These are phyloP conservation scores for Cyberlindnera suaveolens DNA, from an alignment of 805 yeast genomes.

Conservation along the genomic window DNA sequence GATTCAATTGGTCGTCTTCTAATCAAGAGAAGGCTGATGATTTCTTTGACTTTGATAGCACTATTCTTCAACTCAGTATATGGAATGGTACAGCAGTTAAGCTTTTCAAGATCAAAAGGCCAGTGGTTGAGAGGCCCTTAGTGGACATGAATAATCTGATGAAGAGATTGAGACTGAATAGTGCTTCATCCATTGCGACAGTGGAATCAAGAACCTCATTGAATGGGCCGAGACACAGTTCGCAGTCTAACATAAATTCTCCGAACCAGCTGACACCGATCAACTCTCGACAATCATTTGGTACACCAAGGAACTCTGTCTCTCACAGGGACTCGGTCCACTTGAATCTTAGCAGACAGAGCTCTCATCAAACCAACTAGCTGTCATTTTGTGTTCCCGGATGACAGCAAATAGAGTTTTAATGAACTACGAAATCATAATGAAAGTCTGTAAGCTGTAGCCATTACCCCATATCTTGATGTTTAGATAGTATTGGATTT, in stretches of 20 bases:
- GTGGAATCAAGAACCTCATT: slow-evolving; percentile 12
- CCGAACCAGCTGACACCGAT: slow-evolving; percentile 25
- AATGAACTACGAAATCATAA: no score
- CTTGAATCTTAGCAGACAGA: slow-evolving; percentile 15
- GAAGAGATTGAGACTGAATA: slow-evolving; percentile 30
- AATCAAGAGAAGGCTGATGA: slow-evolving; percentile 5
- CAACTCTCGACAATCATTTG: slow-evolving; percentile 22
- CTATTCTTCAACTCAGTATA: slow-evolving; percentile 14
- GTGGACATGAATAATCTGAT: slow-evolving; percentile 35
- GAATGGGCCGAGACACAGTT: slow-evolving; percentile 6
- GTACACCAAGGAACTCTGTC: slow-evolving; percentile 22
- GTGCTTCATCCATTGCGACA: slow-evolving; percentile 20
- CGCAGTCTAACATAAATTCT: slow-evolving; percentile 14
- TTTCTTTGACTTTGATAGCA: slow-evolving; percentile 14
- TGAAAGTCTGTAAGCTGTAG: no score
- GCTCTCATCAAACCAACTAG: slow-evolving; percentile 5
- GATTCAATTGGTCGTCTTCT: slow-evolving; percentile 23
- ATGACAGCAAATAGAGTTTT: no score
- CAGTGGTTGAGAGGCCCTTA: slow-evolving; percentile 34
- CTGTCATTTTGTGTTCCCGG: no score
- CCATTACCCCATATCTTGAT: no score
- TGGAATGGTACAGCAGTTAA: slow-evolving; percentile 18
- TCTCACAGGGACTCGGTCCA: slow-evolving; percentile 15
- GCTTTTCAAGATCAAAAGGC: slow-evolving; percentile 31
- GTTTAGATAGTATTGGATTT: no score